A percentile compares a stretch with the other conserved stretches of the same genome.
phyloP scores from a whole-genome alignment of 148 eudicot species.

The Pouteria glomerata region DNA sequence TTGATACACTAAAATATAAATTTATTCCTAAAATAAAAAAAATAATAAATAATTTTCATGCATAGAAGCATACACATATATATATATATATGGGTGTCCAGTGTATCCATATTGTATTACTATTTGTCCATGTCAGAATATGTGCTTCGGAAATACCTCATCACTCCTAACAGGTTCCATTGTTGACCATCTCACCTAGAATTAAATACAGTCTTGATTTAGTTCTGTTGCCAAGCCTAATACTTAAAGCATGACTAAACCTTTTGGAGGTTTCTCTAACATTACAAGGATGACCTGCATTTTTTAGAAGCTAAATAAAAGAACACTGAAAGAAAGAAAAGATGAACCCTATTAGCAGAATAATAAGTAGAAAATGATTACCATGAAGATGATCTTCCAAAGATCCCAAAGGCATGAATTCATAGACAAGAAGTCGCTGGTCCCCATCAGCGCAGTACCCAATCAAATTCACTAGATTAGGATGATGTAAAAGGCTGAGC shows the following conservation, averaged over 20 bases:
- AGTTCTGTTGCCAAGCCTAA: too few species aligned
- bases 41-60: too few species aligned
- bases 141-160: too few species aligned
- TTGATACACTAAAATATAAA: too few species aligned
- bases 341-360: not conserved
- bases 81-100: too few species aligned
- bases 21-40: too few species aligned
- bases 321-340: not conserved
- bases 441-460: conserved; percentile 93
- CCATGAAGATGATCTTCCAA: conserved; percentile 87
- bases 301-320: not conserved
- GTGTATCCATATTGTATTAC: too few species aligned
- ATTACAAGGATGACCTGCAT: not conserved
- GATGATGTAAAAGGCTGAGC: conserved; percentile 86
- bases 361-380: conserved; percentile 16
- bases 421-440: conserved; percentile 82
- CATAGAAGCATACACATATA: too few species aligned
- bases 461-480: conserved; percentile 65
- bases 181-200: too few species aligned
- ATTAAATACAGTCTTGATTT: not conserved
- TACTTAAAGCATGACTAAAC: not conserved
- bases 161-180: not conserved
- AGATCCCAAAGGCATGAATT: conserved; percentile 78
- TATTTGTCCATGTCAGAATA: too few species aligned
- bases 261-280: not conserved